phyloP scores from a whole-genome alignment of 1,284 basidiomycete species.

The Laetiporus sulphureus region DNA sequence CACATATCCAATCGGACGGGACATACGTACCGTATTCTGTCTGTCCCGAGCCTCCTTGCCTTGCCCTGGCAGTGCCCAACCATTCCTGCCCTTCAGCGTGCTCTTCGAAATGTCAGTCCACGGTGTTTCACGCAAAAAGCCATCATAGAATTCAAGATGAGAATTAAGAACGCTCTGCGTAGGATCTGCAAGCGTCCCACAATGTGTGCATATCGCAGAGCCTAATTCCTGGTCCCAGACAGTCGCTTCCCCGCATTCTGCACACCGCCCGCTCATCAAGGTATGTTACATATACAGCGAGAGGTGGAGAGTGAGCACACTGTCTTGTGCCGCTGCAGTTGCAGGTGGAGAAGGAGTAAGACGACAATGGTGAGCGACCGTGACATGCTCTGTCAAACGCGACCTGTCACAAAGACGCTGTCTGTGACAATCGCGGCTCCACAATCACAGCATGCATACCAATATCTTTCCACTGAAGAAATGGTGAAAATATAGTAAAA shows the following conservation, averaged over 20 bases:
- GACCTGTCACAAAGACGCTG: too few relatives aligned
- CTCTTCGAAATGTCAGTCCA: conserved; percentile 23
- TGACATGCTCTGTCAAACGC: too few relatives aligned
- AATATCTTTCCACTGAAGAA: too few relatives aligned
- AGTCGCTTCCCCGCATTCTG: conserved; percentile 45
- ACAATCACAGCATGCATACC: too few relatives aligned
- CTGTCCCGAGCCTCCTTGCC: conserved; percentile 53
- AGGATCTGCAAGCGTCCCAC: conserved; percentile 60
- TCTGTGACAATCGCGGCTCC: too few relatives aligned
- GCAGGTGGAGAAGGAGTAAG: too few relatives aligned
- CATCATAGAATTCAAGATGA: conserved; percentile 29
- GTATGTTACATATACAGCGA: too few relatives aligned
- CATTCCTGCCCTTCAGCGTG: conserved; percentile 40
- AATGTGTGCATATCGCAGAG: conserved; percentile 55
- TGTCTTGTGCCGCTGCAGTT: too few relatives aligned
- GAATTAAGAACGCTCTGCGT: conserved; percentile 50
- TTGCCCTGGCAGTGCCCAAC: conserved; percentile 55
- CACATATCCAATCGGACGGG: too few relatives aligned
- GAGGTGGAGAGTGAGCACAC: too few relatives aligned
- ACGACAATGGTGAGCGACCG: too few relatives aligned
- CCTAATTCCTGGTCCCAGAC: conserved; percentile 49
- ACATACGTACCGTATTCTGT: conserved; percentile 49
- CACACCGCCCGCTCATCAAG: conserved; percentile 33
- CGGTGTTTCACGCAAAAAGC: conserved; percentile 21
- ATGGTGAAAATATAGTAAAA: too few relatives aligned